phyloP scores from a whole-genome alignment of 2,329 filamentous ascomycete species.

The Ramularia endophylla region DNA sequence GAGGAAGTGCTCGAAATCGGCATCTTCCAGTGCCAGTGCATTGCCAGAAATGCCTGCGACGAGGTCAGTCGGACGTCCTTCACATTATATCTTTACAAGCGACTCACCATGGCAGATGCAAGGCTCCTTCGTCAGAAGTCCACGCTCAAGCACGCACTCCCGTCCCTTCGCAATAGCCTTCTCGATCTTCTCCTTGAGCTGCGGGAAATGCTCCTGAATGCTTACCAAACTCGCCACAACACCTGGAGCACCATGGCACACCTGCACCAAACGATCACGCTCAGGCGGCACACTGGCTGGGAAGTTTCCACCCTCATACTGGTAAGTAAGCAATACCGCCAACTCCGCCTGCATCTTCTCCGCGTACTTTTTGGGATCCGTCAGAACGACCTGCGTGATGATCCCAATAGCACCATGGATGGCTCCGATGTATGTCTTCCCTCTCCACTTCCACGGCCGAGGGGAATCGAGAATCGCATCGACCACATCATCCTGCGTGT shows the following conservation, averaged over 20 bases:
- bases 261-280: slow-evolving; percentile 52
- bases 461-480: slow-evolving; percentile 52
- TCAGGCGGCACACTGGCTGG: slow-evolving; percentile 49
- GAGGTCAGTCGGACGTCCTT: slow-evolving; percentile 3
- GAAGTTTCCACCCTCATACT: slow-evolving; percentile 59
- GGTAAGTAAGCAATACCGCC: slow-evolving; percentile 51
- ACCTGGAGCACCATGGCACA: slow-evolving; percentile 63
- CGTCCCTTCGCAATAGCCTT: slow-evolving; percentile 47
- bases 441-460: slow-evolving; percentile 59
- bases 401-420: slow-evolving; percentile 65
- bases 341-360: slow-evolving; percentile 49
- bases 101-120: slow-evolving; percentile 53
- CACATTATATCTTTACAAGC: neutral
- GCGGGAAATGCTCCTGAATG: slow-evolving; percentile 52
- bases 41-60: slow-evolving; percentile 55
- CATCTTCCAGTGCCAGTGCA: slow-evolving; percentile 49
- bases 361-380: slow-evolving; percentile 51
- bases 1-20: slow-evolving; percentile 52
- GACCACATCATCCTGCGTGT: slow-evolving; percentile 52
- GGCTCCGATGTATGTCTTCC: slow-evolving; percentile 58
- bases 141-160: slow-evolving; percentile 51
- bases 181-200: slow-evolving; percentile 49
- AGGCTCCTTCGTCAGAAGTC: slow-evolving; percentile 57
- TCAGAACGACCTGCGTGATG: slow-evolving; percentile 61
- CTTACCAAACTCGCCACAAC: slow-evolving; percentile 54